phyloP scores from a whole-genome alignment of 768 basidiomycete genomes.

The Hygrocybe punicea region DNA sequence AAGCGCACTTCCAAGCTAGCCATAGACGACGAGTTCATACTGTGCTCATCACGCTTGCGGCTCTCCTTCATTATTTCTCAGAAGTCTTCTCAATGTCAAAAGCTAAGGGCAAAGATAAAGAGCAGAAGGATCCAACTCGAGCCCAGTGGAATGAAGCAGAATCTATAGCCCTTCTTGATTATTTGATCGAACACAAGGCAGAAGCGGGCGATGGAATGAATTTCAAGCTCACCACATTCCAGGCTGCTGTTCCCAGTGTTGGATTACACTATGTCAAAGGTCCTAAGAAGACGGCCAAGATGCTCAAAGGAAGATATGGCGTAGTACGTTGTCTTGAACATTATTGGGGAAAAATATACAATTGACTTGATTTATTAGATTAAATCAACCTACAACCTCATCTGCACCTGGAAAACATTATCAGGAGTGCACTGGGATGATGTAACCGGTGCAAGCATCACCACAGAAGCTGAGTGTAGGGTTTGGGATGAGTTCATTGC shows the following conservation, averaged over 20 bases:
- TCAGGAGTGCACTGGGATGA: not conserved
- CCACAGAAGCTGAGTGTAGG: not conserved
- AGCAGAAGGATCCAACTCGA: not conserved
- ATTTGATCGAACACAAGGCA: slow-evolving; percentile 18
- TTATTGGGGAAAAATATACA: slow-evolving; percentile 6
- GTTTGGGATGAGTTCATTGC: not conserved
- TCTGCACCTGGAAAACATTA: not conserved
- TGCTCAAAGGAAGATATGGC: not conserved
- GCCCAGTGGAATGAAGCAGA: slow-evolving; percentile 15
- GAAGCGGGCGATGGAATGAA: slow-evolving; percentile 26
- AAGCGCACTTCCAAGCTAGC: too few species aligned
- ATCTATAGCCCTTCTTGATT: slow-evolving; percentile 15
- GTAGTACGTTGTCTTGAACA: slow-evolving; percentile 13
- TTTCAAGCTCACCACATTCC: slow-evolving; percentile 19
- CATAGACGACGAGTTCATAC: too few species aligned
- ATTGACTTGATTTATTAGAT: not conserved
- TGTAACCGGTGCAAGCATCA: not conserved
- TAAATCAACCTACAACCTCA: not conserved
- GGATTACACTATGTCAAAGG: slow-evolving; percentile 6
- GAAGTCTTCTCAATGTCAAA: not conserved
- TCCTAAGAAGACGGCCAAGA: slow-evolving; percentile 10
- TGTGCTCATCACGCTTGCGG: too few species aligned
- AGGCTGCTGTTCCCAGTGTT: slow-evolving; percentile 4
- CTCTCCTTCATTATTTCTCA: slow-evolving; percentile 23
- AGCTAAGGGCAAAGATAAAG: too few species aligned